Evolutionary conservation across 2,329 filamentous ascomycete species (phyloP), one percentile per base, ranked within the genome.

Genomic region (Dothiorella sarmentorum): DNA sequence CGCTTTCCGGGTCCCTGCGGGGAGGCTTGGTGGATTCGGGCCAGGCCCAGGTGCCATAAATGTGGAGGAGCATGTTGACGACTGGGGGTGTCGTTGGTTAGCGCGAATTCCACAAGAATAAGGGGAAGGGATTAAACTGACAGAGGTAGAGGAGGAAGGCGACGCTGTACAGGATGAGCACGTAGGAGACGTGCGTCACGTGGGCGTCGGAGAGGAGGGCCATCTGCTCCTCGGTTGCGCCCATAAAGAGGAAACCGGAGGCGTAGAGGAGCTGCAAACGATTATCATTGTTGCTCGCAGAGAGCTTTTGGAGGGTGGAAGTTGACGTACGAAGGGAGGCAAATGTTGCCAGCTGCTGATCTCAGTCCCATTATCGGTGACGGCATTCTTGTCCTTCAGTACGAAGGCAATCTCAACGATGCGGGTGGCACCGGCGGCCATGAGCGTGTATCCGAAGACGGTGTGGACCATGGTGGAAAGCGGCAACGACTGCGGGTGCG

Each of bases 171-270:
- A 97, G 78, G 56, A 97, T 92, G 24, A 99, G 81, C 38, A 97
- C 85, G 72, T 97, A 99, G 4, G 92, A 88, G 40, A 97, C 90
- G 68, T 95, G 91, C 24, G 91, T 91, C 67, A 97, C 86, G 60
- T 86, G 82, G 0, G 89, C 88, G 37, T 84, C 78, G 38, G 84
- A 81, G 4, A 97, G 79, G 1, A 97, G 78, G 20, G 80, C 69
- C 90, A 97, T 96, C 75, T 97, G 94, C 76, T 99, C 92, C 72
- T 97, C 94, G 0, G 91, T 97, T 15, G 94, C 93, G 29, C 91
- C 89, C 91, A 97, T 96, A 77, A 99, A 99, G 38, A 99, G 81
- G 76, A 97, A 96, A 1, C 94, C 94, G 3, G 92, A 89, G 5
- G 92, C 91, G 68, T 90, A 96, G 26, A 99, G 83, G 38, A 97